Base-by-base conservation (phyloP, 495 filamentous ascomycete genomes). In the Durotheca rogersii region DNA sequence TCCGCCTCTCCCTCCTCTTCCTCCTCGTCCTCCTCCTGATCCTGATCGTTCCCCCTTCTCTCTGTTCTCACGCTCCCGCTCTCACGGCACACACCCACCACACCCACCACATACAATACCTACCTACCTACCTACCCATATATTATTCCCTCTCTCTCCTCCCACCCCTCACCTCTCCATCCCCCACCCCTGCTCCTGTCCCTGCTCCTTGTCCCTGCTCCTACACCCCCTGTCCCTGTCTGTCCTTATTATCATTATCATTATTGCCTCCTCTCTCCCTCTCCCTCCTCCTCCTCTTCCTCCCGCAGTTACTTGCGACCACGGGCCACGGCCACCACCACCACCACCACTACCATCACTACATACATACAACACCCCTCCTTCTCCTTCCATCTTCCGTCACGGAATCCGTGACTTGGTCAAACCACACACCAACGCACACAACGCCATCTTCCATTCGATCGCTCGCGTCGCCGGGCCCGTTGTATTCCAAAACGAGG, bases 331-430 rank as follows among this genome's bases (percentile, higher is more conserved):
- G 11, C 43, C 33, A 29, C 34, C 16, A 14, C 30, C 32, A 33
- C 23, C 21, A 31, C 18, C 21, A 12, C 53, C 34, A 33, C 44
- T 32, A 35, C 34, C 29, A 7, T 32, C 35, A 25, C 43, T 59
- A 32, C 29, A 44, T 3, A 41, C 39, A 38, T 44, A 49, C 19
- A 44, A 14, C 20, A 23, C 34, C 38, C 44, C 37, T 48, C 45
- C 38, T 48, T 44, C 47, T 36, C 31, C 16, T 41, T 30, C 48
- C 48, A 47, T 43, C 47, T 58, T 38, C 25, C 46, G 45, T 49
- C 35, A 47, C 25, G 18, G 29, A 50, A 47, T 61, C 38, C 51
- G 61, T 64, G 58, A 64, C 57, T 48, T 61, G 47, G 55, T 58
- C 58, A 56, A 55, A 48, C 47, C 41, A 47, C 38, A 37, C 44